A percentile compares a stretch with the other conserved stretches of the same genome.
Conservation (phyloP, 495 filamentous ascomycete species). For the Trichoderma gamsii region DNA sequence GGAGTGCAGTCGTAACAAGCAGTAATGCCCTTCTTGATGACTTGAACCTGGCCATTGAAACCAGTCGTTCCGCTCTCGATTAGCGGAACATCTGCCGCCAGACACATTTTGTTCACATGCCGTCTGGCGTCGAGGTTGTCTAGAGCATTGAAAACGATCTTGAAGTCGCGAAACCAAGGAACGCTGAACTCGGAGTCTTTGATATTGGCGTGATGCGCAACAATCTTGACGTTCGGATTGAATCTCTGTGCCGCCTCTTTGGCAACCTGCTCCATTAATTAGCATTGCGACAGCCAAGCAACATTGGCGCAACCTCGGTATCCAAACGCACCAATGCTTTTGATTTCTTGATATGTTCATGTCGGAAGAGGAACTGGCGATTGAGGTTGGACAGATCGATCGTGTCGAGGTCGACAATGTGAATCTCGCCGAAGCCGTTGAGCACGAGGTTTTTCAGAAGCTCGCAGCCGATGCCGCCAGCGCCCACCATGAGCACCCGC, state of each 20-base stretch:
- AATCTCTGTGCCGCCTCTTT: slow-evolving; percentile 89
- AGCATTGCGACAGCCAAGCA: slow-evolving; percentile 20
- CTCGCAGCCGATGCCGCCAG: slow-evolving; percentile 96
- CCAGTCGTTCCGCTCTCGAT: slow-evolving; percentile 97
- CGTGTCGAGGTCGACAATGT: slow-evolving; percentile 95
- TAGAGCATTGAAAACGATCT: slow-evolving; percentile 90
- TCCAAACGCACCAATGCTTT: slow-evolving; percentile 69
- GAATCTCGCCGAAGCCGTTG: slow-evolving; percentile 88
- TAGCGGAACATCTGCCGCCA: slow-evolving; percentile 82
- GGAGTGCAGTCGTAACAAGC: slow-evolving; percentile 94
- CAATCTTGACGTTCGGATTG: slow-evolving; percentile 81
- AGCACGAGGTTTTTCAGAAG: slow-evolving; percentile 94
- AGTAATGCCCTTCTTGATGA: slow-evolving; percentile 87
- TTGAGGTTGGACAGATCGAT: slow-evolving; percentile 98
- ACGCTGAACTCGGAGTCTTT: slow-evolving; percentile 89
- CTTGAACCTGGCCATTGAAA: slow-evolving; percentile 96
- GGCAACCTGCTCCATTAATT: slow-evolving; percentile 60
- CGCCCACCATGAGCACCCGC: slow-evolving; percentile 87
- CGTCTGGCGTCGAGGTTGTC: slow-evolving; percentile 93
- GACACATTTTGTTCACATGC: slow-evolving; percentile 96
- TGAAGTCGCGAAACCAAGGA: slow-evolving; percentile 79
- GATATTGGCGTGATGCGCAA: slow-evolving; percentile 91
- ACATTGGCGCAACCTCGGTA: not conserved
- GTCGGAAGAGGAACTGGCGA: slow-evolving; percentile 93
- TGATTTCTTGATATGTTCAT: slow-evolving; percentile 95